These are phyloP conservation scores for Hemileccinum impolitum DNA, from an alignment of 768 basidiomycete genomes.

Conservation along the genomic window DNA sequence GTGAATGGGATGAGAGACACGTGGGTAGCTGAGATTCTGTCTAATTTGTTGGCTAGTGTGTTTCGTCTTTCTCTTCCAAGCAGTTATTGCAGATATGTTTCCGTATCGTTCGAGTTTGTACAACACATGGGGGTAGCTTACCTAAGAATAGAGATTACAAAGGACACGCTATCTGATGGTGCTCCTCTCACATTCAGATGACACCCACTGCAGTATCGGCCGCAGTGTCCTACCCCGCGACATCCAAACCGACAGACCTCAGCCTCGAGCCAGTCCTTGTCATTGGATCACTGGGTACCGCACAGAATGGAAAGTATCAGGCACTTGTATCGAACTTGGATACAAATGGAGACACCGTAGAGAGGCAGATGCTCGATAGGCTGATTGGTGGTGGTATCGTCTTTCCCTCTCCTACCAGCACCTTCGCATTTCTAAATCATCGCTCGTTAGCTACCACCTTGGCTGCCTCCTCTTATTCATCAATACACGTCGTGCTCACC, in stretches of 20 bases:
- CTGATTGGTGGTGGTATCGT: slow-evolving; percentile 70
- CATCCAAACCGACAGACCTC: slow-evolving; percentile 15
- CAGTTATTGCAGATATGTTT: slow-evolving; percentile 1
- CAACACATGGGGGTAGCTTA: slow-evolving; percentile 10
- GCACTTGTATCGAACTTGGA: slow-evolving; percentile 59
- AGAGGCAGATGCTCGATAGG: slow-evolving; percentile 80
- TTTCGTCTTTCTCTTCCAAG: slow-evolving; percentile 5
- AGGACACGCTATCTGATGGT: neutral
- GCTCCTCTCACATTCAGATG: slow-evolving; percentile 36
- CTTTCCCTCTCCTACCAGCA: slow-evolving; percentile 2
- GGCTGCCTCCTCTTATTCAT: slow-evolving; percentile 51
- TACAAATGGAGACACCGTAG: slow-evolving; percentile 48
- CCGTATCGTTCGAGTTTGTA: neutral
- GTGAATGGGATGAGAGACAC: slow-evolving; percentile 3
- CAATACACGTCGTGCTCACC: slow-evolving; percentile 67
- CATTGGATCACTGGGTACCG: slow-evolving; percentile 76
- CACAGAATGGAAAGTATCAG: slow-evolving; percentile 79
- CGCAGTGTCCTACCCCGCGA: slow-evolving; percentile 13
- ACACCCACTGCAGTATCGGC: slow-evolving; percentile 56
- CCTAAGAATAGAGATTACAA: slow-evolving; percentile 24
- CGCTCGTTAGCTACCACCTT: slow-evolving; percentile 52
- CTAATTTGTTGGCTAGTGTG: neutral
- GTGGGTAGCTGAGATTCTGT: neutral
- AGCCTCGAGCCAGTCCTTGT: slow-evolving; percentile 55
- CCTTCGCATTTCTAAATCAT: neutral